phyloP scores from a whole-genome alignment of 148 eudicot species.

The Agrostemma githago region DNA sequence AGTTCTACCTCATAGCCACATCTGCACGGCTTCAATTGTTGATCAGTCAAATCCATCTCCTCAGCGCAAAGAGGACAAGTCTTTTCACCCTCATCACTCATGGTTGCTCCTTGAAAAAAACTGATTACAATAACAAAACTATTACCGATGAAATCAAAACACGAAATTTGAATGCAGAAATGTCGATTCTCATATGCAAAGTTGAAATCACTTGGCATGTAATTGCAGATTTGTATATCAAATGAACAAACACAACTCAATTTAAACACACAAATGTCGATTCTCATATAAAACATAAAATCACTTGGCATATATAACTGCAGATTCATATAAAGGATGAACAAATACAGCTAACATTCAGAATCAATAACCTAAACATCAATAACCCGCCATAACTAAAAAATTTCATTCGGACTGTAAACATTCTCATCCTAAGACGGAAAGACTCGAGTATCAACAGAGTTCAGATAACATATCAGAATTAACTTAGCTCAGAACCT shows the following conservation, averaged over 20 bases:
- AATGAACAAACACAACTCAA: neutral
- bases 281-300: neutral
- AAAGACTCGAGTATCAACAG: neutral
- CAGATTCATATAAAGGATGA: neutral
- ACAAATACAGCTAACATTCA: neutral
- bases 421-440: neutral
- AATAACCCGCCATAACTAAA: neutral
- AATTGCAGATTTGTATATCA: neutral
- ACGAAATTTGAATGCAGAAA: neutral
- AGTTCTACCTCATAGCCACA: conserved; percentile 83
- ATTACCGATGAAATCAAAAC: neutral
- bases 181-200: neutral
- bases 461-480: neutral
- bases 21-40: conserved; percentile 94
- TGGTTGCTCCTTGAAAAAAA: conserved; percentile 41
- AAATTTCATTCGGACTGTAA: no score
- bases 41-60: conserved; percentile 99
- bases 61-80: conserved; percentile 96
- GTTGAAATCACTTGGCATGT: neutral
- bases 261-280: neutral
- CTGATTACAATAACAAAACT: conserved; percentile 6
- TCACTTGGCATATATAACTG: neutral
- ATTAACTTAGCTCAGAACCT: neutral
- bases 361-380: neutral
- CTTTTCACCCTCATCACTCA: conserved; percentile 87